A percentile compares a stretch with the other conserved stretches of the same genome.
Evolutionary conservation across 345 rosid genomes (phyloP).

Genomic region (Linum tenue): DNA sequence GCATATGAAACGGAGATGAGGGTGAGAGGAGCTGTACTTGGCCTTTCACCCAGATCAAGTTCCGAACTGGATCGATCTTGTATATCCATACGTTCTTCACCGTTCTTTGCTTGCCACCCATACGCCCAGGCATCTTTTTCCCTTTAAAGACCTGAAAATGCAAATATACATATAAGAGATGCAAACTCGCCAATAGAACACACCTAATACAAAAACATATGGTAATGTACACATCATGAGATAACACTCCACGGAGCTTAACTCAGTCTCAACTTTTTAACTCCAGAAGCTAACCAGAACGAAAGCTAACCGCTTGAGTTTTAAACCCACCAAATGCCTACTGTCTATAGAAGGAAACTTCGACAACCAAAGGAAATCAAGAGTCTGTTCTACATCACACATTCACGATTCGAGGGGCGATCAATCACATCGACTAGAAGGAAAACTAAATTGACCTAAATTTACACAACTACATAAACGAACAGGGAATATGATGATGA

Average conservation of each 20-base stretch:
- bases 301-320: no score
- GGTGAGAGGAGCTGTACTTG: slow-evolving; percentile 44
- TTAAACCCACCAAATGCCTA: no score
- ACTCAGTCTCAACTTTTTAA: not conserved
- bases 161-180: not conserved
- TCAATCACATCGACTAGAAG: no score
- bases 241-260: not conserved
- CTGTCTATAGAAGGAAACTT: not conserved
- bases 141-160: slow-evolving; percentile 71
- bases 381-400: no score
- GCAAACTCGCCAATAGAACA: slow-evolving; percentile 5
- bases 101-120: slow-evolving; percentile 82
- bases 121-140: slow-evolving; percentile 92
- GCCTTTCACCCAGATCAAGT: slow-evolving; percentile 90
- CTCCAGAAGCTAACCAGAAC: no score
- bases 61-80: slow-evolving; percentile 81
- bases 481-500: no score
- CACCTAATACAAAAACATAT: not conserved
- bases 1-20: not conserved
- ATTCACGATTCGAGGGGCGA: no score
- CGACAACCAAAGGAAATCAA: not conserved
- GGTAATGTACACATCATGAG: not conserved
- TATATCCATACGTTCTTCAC: slow-evolving; percentile 91
- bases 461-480: no score
- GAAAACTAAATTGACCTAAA: no score